Evolutionary conservation across 2,329 filamentous ascomycete genomes (phyloP), one percentile per base, ranked within the genome.

Genomic region (Zopfia rhizophila): DNA sequence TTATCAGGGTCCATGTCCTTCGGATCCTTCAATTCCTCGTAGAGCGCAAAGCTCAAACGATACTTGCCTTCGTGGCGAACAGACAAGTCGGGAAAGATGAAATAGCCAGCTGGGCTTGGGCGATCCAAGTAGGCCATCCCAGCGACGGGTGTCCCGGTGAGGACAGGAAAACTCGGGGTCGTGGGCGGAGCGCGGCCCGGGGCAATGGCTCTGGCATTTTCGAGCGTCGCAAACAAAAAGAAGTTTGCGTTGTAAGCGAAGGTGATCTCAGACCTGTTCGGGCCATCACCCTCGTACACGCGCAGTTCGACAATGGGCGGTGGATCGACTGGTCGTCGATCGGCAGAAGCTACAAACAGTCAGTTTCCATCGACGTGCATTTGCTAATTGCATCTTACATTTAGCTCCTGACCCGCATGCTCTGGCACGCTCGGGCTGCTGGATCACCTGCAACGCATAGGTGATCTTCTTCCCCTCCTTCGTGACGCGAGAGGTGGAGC

Each of bases 201-300:
- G 13, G 91, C 91, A 48, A 97, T 88, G 21, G 86, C 84, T 25
- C 92, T 89, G 19, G 91, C 89, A 60, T 90, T 86, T 67, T 97
- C 91, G 48, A 99, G 81, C 5, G 91, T 97, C 38, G 92, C 65
- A 64, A 91, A 97, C 28, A 97, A 86, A 75, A 99, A 97, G 82
- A 97, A 97, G 74, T 96, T 96, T 67, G 92, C 92, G 67, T 96
- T 93, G 78, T 97, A 96, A 48, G 85, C 83, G 64, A 96, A 96
- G 2, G 94, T 97, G 63, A 85, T 78, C 18, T 85, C 82, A 44
- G 78, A 78, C 52, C 66, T 70, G 12, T 74, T 70, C 18, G 75
- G 70, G 7, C 72, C 53, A 13, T 74, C 69, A 40, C 87, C 89
- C 66, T 96, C 89, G 61, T 86, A 91, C 55, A 97, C 89, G 56